phyloP scores from a whole-genome alignment of 1,284 basidiomycete species.

The Boletus semigastroideus region DNA sequence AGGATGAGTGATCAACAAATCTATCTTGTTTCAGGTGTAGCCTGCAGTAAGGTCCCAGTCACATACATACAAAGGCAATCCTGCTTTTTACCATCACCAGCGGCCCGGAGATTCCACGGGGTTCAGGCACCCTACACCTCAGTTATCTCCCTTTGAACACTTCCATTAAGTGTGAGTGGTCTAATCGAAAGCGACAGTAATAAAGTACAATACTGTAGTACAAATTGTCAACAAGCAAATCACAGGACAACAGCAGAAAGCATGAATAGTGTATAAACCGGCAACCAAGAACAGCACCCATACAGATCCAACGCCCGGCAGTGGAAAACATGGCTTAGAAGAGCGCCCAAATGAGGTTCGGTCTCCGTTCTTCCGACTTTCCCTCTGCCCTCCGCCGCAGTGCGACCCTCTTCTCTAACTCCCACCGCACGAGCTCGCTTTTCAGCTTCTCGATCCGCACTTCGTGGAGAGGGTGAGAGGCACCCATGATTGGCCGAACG shows the following conservation, averaged over 20 bases:
- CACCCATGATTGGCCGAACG: conserved; percentile 34
- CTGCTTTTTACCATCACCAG: too few species aligned
- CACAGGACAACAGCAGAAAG: conserved; percentile 1
- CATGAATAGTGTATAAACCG: not conserved
- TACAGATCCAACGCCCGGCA: conserved; percentile 2
- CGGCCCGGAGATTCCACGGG: too few species aligned
- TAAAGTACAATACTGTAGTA: not conserved
- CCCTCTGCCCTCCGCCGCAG: conserved; percentile 21
- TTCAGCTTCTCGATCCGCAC: conserved; percentile 49
- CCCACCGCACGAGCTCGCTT: conserved; percentile 57
- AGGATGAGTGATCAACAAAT: too few species aligned
- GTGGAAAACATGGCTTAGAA: conserved; percentile 12
- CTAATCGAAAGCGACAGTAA: not conserved
- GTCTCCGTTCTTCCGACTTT: conserved; percentile 12
- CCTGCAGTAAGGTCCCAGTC: too few species aligned
- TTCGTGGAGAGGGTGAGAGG: conserved; percentile 54
- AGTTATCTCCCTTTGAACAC: too few species aligned
- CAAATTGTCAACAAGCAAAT: not conserved
- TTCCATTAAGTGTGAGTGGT: too few species aligned
- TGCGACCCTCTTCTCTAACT: conserved; percentile 38
- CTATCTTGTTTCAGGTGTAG: too few species aligned
- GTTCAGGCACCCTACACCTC: too few species aligned
- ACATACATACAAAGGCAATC: too few species aligned
- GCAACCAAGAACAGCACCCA: not conserved
- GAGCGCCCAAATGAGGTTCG: conserved; percentile 10